These are phyloP conservation scores for Austroboletus festivus DNA, from an alignment of 768 basidiomycete genomes.

Conservation along the genomic window DNA sequence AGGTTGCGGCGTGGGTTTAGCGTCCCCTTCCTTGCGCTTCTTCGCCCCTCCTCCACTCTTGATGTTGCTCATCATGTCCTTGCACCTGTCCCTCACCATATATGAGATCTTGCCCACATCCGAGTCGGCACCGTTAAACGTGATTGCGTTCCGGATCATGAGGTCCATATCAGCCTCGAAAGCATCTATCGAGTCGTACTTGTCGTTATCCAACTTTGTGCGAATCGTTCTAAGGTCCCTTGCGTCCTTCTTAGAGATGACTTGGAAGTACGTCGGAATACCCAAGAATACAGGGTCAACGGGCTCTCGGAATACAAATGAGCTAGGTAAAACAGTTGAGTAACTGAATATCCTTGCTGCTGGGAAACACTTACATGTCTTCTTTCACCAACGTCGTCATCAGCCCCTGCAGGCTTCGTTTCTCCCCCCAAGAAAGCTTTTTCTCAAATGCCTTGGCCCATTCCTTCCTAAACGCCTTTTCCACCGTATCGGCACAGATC, in stretches of 20 bases:
- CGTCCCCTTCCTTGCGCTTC: constrained; percentile 73
- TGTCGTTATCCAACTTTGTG: constrained; percentile 75
- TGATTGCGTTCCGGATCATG: constrained; percentile 86
- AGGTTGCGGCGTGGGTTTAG: constrained; percentile 57
- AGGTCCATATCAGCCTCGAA: constrained; percentile 84
- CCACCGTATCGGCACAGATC: constrained; percentile 67
- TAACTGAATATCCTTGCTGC: not conserved
- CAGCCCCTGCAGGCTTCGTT: constrained; percentile 68
- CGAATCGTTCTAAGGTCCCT: constrained; percentile 84
- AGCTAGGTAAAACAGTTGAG: constrained; percentile 37
- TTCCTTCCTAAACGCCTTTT: constrained; percentile 76
- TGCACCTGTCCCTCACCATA: constrained; percentile 48
- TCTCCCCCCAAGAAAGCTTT: constrained; percentile 76
- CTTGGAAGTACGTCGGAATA: constrained; percentile 85
- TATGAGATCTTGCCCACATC: constrained; percentile 68
- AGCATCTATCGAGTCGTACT: constrained; percentile 72
- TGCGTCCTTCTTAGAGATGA: constrained; percentile 82
- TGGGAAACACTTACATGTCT: constrained; percentile 46
- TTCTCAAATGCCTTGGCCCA: constrained; percentile 76
- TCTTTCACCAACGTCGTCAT: constrained; percentile 71
- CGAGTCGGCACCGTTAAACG: constrained; percentile 81
- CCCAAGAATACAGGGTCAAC: constrained; percentile 81
- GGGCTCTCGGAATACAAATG: constrained; percentile 75
- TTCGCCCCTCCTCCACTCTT: constrained; percentile 45
- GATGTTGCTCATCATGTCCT: constrained; percentile 48